A percentile compares a stretch with the other conserved stretches of the same genome.
Conservation (phyloP, 2,329 filamentous ascomycete species). For the Rutstroemia sp. region DNA sequence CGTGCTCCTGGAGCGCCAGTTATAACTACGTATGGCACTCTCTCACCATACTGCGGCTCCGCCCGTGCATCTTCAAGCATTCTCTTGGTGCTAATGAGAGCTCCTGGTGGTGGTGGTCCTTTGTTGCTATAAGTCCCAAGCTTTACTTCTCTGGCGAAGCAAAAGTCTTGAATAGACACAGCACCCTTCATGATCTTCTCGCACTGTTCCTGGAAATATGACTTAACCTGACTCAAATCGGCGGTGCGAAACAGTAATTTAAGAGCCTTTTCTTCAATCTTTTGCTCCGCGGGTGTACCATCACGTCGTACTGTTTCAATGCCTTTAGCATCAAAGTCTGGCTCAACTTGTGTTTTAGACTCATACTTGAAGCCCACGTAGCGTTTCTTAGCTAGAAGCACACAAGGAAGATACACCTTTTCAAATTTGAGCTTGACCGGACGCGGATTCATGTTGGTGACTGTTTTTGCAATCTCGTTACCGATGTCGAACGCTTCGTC, state of each 20-base stretch:
- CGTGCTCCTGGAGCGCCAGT: conserved; percentile 79
- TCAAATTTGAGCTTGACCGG: conserved; percentile 97
- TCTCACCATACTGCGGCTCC: conserved; percentile 91
- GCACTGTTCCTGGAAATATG: conserved; percentile 85
- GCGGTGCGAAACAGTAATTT: conserved; percentile 84
- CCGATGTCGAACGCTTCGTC: conserved; percentile 90
- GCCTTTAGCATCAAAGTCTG: conserved; percentile 95
- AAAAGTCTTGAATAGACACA: conserved; percentile 91
- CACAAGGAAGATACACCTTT: conserved; percentile 94
- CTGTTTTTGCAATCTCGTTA: conserved; percentile 78
- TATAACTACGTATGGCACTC: conserved; percentile 89
- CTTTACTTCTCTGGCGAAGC: conserved; percentile 87
- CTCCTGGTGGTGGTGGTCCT: conserved; percentile 75
- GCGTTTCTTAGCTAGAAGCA: conserved; percentile 91
- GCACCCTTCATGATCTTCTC: conserved; percentile 84
- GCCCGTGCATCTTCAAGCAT: conserved; percentile 82
- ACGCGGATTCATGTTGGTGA: conserved; percentile 84
- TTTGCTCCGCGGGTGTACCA: conserved; percentile 90
- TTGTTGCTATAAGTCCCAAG: conserved; percentile 81
- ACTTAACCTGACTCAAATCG: conserved; percentile 82
- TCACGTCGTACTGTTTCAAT: conserved; percentile 96
- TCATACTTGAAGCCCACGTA: conserved; percentile 99
- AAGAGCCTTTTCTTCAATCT: conserved; percentile 88
- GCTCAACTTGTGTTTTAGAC: conserved; percentile 61
- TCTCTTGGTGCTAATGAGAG: conserved; percentile 74